Evolutionary conservation across 2,329 filamentous ascomycete species (phyloP).

Genomic region (Cladosporium cucumerinum): DNA sequence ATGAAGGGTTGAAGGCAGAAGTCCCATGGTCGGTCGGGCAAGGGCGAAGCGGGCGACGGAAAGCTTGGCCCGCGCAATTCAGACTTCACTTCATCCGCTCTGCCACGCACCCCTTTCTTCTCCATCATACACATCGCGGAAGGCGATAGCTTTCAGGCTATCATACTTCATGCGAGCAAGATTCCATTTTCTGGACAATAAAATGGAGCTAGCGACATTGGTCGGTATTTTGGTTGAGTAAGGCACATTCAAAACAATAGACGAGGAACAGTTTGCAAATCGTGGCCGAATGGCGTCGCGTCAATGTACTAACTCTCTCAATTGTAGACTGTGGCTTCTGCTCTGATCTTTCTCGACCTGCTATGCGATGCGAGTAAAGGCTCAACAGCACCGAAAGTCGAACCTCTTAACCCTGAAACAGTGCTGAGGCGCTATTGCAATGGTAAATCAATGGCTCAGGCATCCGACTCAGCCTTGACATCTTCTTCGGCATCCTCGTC

Average conservation of each 20-base stretch:
- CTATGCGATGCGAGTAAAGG: not conserved
- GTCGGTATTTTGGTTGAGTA: not conserved
- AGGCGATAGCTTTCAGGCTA: not conserved
- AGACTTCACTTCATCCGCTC: not conserved
- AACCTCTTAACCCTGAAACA: not conserved
- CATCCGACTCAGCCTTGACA: not conserved
- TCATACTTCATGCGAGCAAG: not conserved
- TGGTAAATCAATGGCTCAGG: not conserved
- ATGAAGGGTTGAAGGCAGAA: not conserved
- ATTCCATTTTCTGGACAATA: not conserved
- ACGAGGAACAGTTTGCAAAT: not conserved
- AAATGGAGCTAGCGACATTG: not conserved
- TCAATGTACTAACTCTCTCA: not conserved
- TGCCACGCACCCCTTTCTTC: not conserved
- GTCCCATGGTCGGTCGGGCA: not conserved
- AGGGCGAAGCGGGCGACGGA: not conserved
- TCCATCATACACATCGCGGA: not conserved
- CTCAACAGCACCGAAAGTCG: not conserved
- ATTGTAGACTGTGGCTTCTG: not conserved
- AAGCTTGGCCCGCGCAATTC: not conserved
- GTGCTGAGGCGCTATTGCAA: not conserved
- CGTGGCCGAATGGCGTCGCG: not conserved
- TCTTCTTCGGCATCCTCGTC: conserved; percentile 12
- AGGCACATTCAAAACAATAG: not conserved
- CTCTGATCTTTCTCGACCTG: not conserved